These are phyloP conservation scores for Xylaria polymorpha DNA, from an alignment of 2,329 filamentous ascomycete species.

Conservation along the genomic window DNA sequence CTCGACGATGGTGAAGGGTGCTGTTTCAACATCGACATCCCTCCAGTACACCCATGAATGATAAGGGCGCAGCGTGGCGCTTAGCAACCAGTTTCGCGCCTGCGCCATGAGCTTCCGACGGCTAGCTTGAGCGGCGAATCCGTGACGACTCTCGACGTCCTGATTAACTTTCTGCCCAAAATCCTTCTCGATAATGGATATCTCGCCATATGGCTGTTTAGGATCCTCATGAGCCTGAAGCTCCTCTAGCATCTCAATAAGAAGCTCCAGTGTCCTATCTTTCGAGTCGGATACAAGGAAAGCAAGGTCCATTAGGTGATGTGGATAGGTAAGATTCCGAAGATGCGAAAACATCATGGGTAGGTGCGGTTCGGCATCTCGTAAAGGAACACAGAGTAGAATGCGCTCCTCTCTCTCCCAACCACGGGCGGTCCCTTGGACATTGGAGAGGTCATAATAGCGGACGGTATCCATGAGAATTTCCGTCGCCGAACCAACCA, in stretches of 20 bases:
- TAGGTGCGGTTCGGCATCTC: constrained; percentile 91
- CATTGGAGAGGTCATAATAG: constrained; percentile 94
- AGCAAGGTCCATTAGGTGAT: constrained; percentile 94
- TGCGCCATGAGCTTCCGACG: constrained; percentile 97
- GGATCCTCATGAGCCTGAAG: constrained; percentile 84
- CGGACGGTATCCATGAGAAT: constrained; percentile 92
- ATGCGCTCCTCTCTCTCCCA: constrained; percentile 98
- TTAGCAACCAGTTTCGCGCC: constrained; percentile 95
- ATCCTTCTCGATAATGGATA: constrained; percentile 98
- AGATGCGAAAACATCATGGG: constrained; percentile 99
- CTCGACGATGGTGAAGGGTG: constrained; percentile 94
- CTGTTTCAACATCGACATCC: constrained; percentile 97
- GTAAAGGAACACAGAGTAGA: constrained; percentile 90
- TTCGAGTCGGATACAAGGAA: constrained; percentile 98
- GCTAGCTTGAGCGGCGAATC: constrained; percentile 94
- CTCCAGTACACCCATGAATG: constrained; percentile 99
- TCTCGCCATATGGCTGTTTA: constrained; percentile 89
- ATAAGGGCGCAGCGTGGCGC: constrained; percentile 89
- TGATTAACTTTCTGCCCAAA: constrained; percentile 98
- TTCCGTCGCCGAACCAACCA: constrained; percentile 74
- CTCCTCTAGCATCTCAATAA: constrained; percentile 79
- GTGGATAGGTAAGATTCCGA: constrained; percentile 95
- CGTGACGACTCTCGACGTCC: constrained; percentile 96
- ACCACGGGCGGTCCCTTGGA: constrained; percentile 88
- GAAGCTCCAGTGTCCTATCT: constrained; percentile 82